phyloP scores from a whole-genome alignment of 345 rosid species.

The Gossypium herbaceum region DNA sequence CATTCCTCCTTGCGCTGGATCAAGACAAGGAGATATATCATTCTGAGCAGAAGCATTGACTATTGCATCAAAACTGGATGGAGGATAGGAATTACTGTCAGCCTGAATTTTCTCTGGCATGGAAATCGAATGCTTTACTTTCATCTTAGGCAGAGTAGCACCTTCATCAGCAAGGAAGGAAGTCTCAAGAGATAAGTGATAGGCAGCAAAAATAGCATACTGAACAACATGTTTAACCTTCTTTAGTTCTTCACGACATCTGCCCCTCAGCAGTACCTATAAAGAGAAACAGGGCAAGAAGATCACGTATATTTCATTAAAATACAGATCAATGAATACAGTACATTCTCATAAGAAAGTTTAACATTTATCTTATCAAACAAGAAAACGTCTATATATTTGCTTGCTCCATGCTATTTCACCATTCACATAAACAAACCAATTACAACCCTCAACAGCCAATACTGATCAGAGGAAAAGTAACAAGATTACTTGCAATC shows the following conservation, averaged over 20 bases:
- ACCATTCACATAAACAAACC: neutral
- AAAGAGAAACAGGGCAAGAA: conserved; percentile 14
- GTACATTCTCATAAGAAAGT: neutral
- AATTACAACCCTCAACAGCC: neutral
- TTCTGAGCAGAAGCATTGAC: conserved; percentile 29
- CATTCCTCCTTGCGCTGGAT: conserved; percentile 35
- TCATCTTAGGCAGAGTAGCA: conserved; percentile 79
- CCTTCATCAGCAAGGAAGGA: conserved; percentile 99
- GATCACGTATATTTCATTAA: neutral
- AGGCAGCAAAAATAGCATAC: conserved; percentile 94
- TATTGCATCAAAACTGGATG: conserved; percentile 22
- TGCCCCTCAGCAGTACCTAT: conserved; percentile 79
- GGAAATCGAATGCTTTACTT: conserved; percentile 33
- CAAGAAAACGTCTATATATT: neutral
- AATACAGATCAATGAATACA: neutral
- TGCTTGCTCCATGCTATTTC: neutral
- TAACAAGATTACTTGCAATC: neutral
- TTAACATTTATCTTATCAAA: neutral
- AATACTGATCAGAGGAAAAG: neutral
- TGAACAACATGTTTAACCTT: conserved; percentile 88
- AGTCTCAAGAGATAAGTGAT: conserved; percentile 90
- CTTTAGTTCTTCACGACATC: conserved; percentile 76
- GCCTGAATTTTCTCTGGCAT: conserved; percentile 40
- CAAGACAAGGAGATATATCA: conserved; percentile 27
- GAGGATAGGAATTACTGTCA: conserved; percentile 32